Conservation (phyloP, 768 basidiomycete genomes). For the Grammothele lineata region DNA sequence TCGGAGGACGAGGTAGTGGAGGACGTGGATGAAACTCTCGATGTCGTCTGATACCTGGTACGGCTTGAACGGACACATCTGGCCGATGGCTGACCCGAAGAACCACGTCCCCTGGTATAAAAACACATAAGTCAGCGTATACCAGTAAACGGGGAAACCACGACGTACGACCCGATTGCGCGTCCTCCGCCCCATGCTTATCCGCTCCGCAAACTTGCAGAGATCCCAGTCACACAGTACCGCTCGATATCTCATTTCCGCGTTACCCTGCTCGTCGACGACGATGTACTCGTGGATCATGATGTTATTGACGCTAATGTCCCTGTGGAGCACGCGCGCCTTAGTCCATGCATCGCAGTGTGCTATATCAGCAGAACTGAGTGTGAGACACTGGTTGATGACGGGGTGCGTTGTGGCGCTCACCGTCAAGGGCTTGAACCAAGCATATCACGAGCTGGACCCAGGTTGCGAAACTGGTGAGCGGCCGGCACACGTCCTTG, state of each 20-base stretch:
- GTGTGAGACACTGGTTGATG: not conserved
- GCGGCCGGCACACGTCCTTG: not conserved
- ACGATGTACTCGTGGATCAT: not conserved
- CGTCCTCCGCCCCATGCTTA: not conserved
- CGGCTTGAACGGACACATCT: not conserved
- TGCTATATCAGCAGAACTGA: not conserved
- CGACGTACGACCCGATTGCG: not conserved
- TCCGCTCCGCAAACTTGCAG: not conserved
- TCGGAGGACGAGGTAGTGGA: not conserved
- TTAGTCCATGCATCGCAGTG: not conserved
- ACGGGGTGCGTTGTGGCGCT: not conserved
- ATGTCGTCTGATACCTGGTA: not conserved
- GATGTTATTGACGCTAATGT: conserved; percentile 1
- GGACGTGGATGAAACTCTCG: not conserved
- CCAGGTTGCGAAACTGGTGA: not conserved
- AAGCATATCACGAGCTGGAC: not conserved
- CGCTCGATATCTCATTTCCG: not conserved
- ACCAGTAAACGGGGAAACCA: not conserved
- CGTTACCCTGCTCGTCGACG: too few relatives aligned
- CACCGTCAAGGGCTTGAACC: not conserved
- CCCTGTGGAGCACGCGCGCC: not conserved
- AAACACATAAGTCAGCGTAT: not conserved
- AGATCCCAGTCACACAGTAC: not conserved
- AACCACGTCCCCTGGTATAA: not conserved
- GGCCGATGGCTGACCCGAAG: not conserved